Base-by-base conservation (phyloP, 345 rosid species). In the Pelargonium nanum region DNA sequence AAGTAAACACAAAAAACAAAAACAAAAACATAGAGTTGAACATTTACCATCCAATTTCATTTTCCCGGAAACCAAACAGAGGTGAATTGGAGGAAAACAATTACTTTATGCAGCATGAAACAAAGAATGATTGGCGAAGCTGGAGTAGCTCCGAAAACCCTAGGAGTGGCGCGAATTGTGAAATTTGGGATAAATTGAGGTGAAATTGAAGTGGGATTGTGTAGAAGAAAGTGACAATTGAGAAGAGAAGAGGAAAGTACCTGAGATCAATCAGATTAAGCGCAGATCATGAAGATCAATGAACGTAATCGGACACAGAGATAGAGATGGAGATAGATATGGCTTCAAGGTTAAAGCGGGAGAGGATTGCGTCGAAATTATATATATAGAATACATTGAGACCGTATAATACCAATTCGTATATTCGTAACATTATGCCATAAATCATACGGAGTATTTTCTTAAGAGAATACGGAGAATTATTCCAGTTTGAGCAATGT, bases 141-240 rank as follows among this genome's bases (percentile, higher is more conserved):
- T 12, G 48, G 13, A 10, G 16, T 40, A 12, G 48, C 48, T 40
- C 48, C 40, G 17, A 21, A 73, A 79, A 70, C 83, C 83, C 80
- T 66, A 72, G 48, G 50, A 0, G 59, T 62, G 26, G 48, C 52
- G 26, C 25, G 40, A 24, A 21, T 25, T 2, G 22, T 55, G 24
- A 58, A 59, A 70, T 32, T 68, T 55, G 61, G 23, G 20, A 16
- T 54, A 63, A 63, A 67, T 61, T 65, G 52, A 12, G 58, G 24
- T 22, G 40, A 30, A 53, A n/a, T 53, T 22, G 23, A 53, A 19
- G 13, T 19, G 10, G 3, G n/a, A 9, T 50, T 15, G 62, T 60
- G 60, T 57, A 65, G 69, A 72, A 68, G 68, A 72, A 64, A 66
- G 51, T 50, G 24, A 25, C 48, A 58, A 20, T 55, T 22, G 54